Percentiles rank a stretch among this genome's conserved stretches.
phyloP scores from a whole-genome alignment of 352 stramenopile genomes.

The Pythium pectinolyticum region DNA sequence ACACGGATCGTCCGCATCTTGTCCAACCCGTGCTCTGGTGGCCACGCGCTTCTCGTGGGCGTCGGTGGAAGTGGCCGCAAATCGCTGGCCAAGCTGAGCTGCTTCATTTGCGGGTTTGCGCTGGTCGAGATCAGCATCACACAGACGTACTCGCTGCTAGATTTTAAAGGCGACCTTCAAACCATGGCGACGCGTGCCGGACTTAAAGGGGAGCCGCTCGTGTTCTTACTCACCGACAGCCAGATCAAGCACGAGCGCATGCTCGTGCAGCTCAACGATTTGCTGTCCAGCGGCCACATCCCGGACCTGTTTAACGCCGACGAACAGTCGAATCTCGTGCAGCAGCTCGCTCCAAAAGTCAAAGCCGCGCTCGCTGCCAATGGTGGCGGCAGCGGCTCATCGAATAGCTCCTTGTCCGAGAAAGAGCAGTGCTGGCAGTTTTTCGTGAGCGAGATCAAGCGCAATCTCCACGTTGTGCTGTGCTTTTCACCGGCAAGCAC shows the following conservation, averaged over 20 bases:
- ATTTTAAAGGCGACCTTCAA: constrained; percentile 96
- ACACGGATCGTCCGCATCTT: constrained; percentile 94
- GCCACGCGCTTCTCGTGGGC: constrained; percentile 93
- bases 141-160: constrained; percentile 86
- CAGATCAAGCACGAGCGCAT: constrained; percentile 96
- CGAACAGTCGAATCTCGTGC: constrained; percentile 89
- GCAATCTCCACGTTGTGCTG: constrained; percentile 94
- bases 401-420: constrained; percentile 68
- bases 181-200: constrained; percentile 88
- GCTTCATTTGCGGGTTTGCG: constrained; percentile 90
- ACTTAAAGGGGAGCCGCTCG: constrained; percentile 90
- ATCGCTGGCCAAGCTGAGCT: constrained; percentile 87
- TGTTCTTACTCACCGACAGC: constrained; percentile 92
- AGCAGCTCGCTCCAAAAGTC: constrained; percentile 85
- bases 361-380: constrained; percentile 60
- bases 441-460: constrained; percentile 89
- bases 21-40: constrained; percentile 79
- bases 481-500: constrained; percentile 93
- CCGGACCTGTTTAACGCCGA: constrained; percentile 91
- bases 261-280: constrained; percentile 94
- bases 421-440: constrained; percentile 92
- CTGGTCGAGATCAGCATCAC: constrained; percentile 91
- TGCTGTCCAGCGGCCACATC: constrained; percentile 91
- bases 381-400: background rate
- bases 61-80: constrained; percentile 94